phyloP scores from a whole-genome alignment of 495 filamentous ascomycete species.

The Trichodelitschia bisporula region DNA sequence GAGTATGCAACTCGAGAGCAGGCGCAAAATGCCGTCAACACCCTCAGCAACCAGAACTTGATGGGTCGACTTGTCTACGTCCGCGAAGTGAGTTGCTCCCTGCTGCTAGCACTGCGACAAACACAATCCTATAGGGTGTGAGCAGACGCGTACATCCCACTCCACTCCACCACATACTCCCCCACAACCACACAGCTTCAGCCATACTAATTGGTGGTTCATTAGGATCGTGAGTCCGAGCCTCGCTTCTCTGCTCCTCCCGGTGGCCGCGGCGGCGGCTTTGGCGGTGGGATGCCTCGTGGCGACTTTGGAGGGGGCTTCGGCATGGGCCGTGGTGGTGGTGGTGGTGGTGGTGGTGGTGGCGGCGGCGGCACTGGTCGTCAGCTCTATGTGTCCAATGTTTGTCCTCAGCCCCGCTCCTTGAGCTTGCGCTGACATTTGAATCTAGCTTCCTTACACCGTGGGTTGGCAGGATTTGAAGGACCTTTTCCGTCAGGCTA shows the following conservation, averaged over 20 bases:
- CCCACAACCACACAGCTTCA: no score
- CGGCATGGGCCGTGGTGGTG: slow-evolving; percentile 20
- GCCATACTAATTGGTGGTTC: no score
- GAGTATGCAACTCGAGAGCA: slow-evolving; percentile 99
- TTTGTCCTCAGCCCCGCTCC: slow-evolving; percentile 35
- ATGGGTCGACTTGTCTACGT: slow-evolving; percentile 98
- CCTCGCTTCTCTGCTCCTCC: slow-evolving; percentile 68
- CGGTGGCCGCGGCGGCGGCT: slow-evolving; percentile 22
- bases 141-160: no score
- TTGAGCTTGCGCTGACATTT: slow-evolving; percentile 10
- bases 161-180: not conserved
- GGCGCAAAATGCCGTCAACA: slow-evolving; percentile 91
- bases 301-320: no score
- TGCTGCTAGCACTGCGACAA: no score
- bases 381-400: slow-evolving; percentile 94
- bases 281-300: slow-evolving; percentile 18
- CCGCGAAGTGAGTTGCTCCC: slow-evolving; percentile 47
- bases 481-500: slow-evolving; percentile 94
- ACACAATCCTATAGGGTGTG: no score
- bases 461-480: slow-evolving; percentile 99
- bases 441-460: slow-evolving; percentile 75
- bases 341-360: slow-evolving; percentile 25
- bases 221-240: slow-evolving; percentile 72
- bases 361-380: slow-evolving; percentile 33
- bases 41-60: slow-evolving; percentile 94